phyloP scores from a whole-genome alignment of 2,329 filamentous ascomycete genomes.

The Monilinia fructicola region DNA sequence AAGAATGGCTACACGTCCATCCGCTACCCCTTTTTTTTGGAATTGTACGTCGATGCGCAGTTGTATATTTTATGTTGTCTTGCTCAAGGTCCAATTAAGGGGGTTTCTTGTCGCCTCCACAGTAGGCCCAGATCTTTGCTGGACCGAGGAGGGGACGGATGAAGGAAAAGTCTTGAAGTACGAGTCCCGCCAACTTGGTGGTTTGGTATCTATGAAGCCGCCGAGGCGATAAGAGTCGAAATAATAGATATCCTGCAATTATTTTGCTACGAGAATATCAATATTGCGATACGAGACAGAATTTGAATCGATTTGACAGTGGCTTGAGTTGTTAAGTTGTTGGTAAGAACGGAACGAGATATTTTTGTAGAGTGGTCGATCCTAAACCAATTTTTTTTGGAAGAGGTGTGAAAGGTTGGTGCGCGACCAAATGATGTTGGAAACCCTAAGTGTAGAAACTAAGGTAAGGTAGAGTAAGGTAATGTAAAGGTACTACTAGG shows the following conservation, averaged over 20 bases:
- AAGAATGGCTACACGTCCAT: conserved; percentile 29
- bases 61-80: conserved; percentile 22
- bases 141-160: conserved; percentile 89
- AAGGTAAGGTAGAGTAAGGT: too few species aligned
- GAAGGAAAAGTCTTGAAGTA: conserved; percentile 68
- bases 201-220: conserved; percentile 44
- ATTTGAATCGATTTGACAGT: conserved; percentile 10
- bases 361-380: conserved; percentile 11
- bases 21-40: conserved; percentile 28
- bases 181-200: conserved; percentile 94
- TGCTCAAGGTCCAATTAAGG: conserved; percentile 69
- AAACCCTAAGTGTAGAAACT: neutral
- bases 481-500: too few species aligned
- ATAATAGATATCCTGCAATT: neutral
- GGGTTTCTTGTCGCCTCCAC: conserved; percentile 95
- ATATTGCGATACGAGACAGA: conserved; percentile 1
- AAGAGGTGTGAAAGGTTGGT: neutral
- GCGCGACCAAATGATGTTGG: neutral
- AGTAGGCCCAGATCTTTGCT: conserved; percentile 81
- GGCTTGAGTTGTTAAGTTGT: conserved; percentile 8
- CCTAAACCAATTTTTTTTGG: neutral
- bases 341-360: neutral
- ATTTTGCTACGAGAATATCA: neutral
- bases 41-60: conserved; percentile 21
- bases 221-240: conserved; percentile 35